Conservation (phyloP, 768 basidiomycete genomes). For the Butyriboletus loyo region DNA sequence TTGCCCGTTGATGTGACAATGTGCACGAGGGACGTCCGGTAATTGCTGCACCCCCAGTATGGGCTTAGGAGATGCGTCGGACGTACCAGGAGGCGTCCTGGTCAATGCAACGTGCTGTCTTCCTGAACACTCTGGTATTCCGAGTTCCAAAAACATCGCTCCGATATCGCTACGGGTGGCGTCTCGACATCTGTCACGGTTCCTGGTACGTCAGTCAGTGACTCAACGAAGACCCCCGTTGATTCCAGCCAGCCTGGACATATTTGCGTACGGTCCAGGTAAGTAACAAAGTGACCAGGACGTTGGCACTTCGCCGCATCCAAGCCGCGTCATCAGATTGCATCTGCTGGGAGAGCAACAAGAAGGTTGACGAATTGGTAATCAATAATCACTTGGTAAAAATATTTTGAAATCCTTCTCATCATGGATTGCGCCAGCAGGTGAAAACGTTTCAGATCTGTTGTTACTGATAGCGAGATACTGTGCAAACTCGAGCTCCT, state of each 20-base stretch:
- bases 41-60: neutral
- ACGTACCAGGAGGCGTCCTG: neutral
- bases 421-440: neutral
- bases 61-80: neutral
- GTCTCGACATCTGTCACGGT: neutral
- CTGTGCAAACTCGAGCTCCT: neutral
- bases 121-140: neutral
- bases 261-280: neutral
- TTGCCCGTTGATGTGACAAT: neutral
- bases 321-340: conserved; percentile 1
- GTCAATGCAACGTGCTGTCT: neutral
- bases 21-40: neutral
- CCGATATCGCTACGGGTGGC: neutral
- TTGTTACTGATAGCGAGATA: neutral
- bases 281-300: neutral
- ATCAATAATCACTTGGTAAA: neutral
- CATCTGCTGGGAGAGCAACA: conserved; percentile 4
- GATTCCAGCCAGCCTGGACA: neutral
- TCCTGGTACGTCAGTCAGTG: neutral
- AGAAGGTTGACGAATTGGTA: neutral
- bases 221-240: neutral
- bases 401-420: neutral
- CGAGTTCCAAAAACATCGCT: neutral
- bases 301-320: neutral
- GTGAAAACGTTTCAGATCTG: conserved; percentile 10